A percentile compares a stretch with the other conserved stretches of the same genome.
phyloP scores from a whole-genome alignment of 306 rosid species.

The Quillaja saponaria region DNA sequence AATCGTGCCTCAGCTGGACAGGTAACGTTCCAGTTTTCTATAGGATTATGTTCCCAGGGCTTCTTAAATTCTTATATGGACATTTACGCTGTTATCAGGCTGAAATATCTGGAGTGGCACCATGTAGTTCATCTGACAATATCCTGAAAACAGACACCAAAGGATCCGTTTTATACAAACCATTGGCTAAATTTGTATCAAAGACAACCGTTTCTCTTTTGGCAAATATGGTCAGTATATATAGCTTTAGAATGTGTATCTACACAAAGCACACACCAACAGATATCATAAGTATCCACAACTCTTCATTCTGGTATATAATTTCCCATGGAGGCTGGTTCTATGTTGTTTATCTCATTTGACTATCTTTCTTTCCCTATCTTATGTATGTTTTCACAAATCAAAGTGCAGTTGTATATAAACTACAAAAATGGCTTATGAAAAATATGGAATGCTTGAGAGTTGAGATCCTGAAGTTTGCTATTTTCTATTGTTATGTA shows the following conservation, averaged over 20 bases:
- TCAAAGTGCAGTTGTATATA: not conserved
- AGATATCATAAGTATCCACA: not conserved
- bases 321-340: not conserved
- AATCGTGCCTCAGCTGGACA: conserved; percentile 43
- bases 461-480: not conserved
- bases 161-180: conserved; percentile 67
- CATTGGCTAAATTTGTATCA: conserved; percentile 81
- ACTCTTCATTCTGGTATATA: conserved; percentile 5
- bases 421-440: not conserved
- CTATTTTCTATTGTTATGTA: conserved; percentile 30
- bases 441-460: no score
- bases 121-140: conserved; percentile 42
- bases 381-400: no score
- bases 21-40: conserved; percentile 43
- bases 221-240: conserved; percentile 73
- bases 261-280: not conserved
- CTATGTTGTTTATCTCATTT: not conserved
- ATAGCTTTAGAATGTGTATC: no score
- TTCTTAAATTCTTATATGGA: conserved; percentile 32
- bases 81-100: conserved; percentile 42
- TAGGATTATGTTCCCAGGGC: conserved; percentile 22
- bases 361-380: not conserved
- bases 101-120: conserved; percentile 43
- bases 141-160: conserved; percentile 46
- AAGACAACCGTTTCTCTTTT: conserved; percentile 75